A percentile compares a stretch with the other conserved stretches of the same genome.
Conservation (phyloP, 83 land plant genomes). For the Isoetes engelmannii region DNA sequence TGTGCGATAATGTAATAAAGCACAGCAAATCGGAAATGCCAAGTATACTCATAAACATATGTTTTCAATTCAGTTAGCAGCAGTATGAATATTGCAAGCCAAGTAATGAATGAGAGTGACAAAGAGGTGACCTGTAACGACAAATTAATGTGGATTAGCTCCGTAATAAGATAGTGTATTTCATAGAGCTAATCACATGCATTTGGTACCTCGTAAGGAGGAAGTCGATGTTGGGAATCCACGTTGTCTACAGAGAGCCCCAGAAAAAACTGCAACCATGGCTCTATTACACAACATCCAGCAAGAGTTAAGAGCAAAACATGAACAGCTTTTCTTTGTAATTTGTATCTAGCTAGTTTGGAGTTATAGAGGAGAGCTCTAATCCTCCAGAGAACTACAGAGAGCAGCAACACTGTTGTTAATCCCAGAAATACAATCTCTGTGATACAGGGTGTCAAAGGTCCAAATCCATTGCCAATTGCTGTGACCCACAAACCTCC, state of each 20-base stretch:
- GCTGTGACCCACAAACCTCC: slow-evolving; percentile 46
- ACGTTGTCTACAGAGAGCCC: slow-evolving; percentile 57
- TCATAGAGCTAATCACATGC: no score
- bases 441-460: slow-evolving; percentile 68
- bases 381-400: slow-evolving; percentile 44
- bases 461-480: slow-evolving; percentile 62
- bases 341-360: slow-evolving; percentile 34
- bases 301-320: slow-evolving; percentile 48
- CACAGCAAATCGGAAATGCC: slow-evolving; percentile 73
- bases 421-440: slow-evolving; percentile 45
- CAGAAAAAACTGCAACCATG: slow-evolving; percentile 53
- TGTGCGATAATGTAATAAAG: slow-evolving; percentile 67
- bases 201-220: slow-evolving; percentile 69
- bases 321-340: slow-evolving; percentile 42
- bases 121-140: slow-evolving; percentile 51
- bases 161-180: no score
- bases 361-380: slow-evolving; percentile 41
- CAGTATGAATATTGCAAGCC: slow-evolving; percentile 60
- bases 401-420: slow-evolving; percentile 49
- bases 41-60: slow-evolving; percentile 56
- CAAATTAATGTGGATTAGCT: not conserved
- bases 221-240: slow-evolving; percentile 51
- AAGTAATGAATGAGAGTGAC: slow-evolving; percentile 44
- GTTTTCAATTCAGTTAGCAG: slow-evolving; percentile 54
- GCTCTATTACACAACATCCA: slow-evolving; percentile 48